These are phyloP conservation scores for Pseudisothecium myosuroides DNA, from an alignment of 225 moss, liverwort and hornwort genomes.

Conservation along the genomic window DNA sequence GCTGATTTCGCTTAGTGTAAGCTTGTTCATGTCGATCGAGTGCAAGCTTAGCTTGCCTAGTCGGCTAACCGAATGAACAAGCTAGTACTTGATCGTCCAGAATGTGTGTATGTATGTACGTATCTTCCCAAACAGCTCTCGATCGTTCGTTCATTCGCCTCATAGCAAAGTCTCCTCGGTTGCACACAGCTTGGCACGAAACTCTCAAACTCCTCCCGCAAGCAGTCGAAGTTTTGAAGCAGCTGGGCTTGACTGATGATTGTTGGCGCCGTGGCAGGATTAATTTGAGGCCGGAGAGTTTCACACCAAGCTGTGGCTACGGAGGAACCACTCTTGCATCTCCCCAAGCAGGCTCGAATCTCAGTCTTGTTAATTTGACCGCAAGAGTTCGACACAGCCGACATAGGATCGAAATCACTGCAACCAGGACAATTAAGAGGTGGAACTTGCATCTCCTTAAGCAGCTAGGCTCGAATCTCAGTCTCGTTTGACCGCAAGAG, in stretches of 20 bases:
- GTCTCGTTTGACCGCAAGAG: neutral
- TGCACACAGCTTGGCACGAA: slow-evolving; percentile 22
- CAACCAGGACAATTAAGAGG: neutral
- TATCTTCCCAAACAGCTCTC: neutral
- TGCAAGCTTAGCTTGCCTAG: neutral
- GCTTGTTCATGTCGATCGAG: neutral
- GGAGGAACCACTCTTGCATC: neutral
- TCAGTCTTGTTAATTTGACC: neutral
- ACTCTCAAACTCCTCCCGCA: neutral
- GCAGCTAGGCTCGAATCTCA: neutral
- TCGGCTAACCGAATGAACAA: neutral
- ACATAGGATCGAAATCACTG: too few species aligned
- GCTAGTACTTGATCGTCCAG: neutral
- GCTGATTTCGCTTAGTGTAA: neutral
- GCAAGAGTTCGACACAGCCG: neutral
- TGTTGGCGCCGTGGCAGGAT: neutral
- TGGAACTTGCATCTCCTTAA: too few species aligned
- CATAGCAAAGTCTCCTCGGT: neutral
- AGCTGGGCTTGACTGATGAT: neutral
- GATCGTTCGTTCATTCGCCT: neutral
- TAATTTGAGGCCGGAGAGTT: neutral
- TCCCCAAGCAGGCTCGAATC: neutral
- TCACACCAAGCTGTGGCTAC: slow-evolving; percentile 22
- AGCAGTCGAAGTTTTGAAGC: neutral
- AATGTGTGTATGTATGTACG: neutral